Evolutionary conservation across 371 early-diverging fungal genomes (phyloP).

Genomic region (Capillidium rhysosporum): DNA sequence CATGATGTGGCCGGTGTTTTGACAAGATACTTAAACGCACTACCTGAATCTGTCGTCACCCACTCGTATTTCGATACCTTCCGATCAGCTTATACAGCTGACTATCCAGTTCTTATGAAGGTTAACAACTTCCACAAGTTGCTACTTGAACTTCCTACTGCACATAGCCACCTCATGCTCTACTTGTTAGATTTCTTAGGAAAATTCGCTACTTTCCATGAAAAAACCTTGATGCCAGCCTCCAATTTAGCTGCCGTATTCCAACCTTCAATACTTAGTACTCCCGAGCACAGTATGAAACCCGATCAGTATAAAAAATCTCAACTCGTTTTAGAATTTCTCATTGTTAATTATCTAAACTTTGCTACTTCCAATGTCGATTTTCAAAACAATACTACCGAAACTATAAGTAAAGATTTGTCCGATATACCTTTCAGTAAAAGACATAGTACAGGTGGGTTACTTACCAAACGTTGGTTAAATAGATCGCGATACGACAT

Average conservation of each 20-base stretch:
- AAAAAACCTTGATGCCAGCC: constrained; percentile 28
- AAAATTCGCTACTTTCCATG: constrained; percentile 23
- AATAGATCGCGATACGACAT: too few species aligned
- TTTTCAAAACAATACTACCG: too few species aligned
- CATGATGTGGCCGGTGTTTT: constrained; percentile 45
- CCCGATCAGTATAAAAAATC: constrained; percentile 32
- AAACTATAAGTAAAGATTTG: too few species aligned
- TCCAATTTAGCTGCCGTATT: constrained; percentile 35
- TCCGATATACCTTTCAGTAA: too few species aligned
- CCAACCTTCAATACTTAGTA: constrained; percentile 32
- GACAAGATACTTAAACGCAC: constrained; percentile 34
- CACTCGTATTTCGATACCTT: constrained; percentile 25
- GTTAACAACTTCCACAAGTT: constrained; percentile 28
- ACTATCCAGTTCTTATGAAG: constrained; percentile 13
- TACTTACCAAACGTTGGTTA: too few species aligned
- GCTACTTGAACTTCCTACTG: constrained; percentile 23
- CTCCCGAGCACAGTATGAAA: constrained; percentile 27
- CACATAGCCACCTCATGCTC: constrained; percentile 28
- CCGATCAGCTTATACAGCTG: constrained; percentile 12
- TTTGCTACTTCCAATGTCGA: background rate
- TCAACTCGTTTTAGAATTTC: constrained; percentile 28
- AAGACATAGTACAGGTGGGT: too few species aligned
- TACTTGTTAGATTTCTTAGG: constrained; percentile 34
- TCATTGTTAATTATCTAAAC: constrained; percentile 23
- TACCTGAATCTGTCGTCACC: constrained; percentile 36